Percentiles rank a stretch among this genome's conserved stretches.
Conservation (phyloP, 805 yeast genomes). For the Candida qinlingensis region DNA sequence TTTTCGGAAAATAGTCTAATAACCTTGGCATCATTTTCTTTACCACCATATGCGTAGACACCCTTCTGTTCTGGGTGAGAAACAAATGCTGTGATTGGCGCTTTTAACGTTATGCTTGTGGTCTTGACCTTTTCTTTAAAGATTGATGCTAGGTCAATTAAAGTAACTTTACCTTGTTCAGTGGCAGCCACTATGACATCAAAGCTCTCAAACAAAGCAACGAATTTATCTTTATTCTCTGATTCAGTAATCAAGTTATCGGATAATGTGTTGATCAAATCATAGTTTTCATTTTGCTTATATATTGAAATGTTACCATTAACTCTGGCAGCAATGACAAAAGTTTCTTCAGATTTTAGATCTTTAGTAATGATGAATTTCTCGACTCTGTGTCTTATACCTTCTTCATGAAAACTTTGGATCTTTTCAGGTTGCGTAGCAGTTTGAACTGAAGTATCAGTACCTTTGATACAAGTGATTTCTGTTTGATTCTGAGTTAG, state of each 20-base stretch:
- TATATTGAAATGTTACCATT: slow-evolving; percentile 40
- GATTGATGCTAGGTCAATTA: slow-evolving; percentile 21
- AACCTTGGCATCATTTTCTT: slow-evolving; percentile 66
- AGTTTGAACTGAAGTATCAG: slow-evolving; percentile 72
- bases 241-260: slow-evolving; percentile 10
- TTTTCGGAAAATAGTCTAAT: slow-evolving; percentile 29
- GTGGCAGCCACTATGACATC: slow-evolving; percentile 29
- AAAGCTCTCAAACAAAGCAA: slow-evolving; percentile 29
- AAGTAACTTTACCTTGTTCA: slow-evolving; percentile 30
- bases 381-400: slow-evolving; percentile 34
- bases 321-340: slow-evolving; percentile 40
- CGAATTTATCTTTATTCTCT: slow-evolving; percentile 31
- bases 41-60: slow-evolving; percentile 79
- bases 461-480: slow-evolving; percentile 56
- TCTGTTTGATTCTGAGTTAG: slow-evolving; percentile 27
- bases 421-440: slow-evolving; percentile 60
- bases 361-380: slow-evolving; percentile 32
- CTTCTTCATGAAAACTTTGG: slow-evolving; percentile 37
- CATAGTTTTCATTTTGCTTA: slow-evolving; percentile 25
- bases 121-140: slow-evolving; percentile 10
- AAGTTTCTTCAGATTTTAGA: slow-evolving; percentile 26
- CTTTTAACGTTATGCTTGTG: slow-evolving; percentile 30
- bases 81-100: slow-evolving; percentile 44
- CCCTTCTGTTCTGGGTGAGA: slow-evolving; percentile 43
- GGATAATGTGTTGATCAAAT: slow-evolving; percentile 14